phyloP scores from a whole-genome alignment of 2,329 filamentous ascomycete species.

The Diplodia mutila region DNA sequence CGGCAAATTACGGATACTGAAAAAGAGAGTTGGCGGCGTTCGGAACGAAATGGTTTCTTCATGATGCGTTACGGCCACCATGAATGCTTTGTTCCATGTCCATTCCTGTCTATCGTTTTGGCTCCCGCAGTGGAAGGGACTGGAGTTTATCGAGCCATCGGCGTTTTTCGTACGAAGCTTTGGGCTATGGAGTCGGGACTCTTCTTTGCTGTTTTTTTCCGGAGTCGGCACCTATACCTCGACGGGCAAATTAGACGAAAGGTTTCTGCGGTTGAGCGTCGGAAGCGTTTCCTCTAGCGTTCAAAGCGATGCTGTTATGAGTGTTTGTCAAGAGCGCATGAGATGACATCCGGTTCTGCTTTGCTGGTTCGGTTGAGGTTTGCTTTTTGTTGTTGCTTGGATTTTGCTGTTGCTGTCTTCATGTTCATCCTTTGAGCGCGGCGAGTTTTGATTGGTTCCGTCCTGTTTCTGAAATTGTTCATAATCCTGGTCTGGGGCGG shows the following conservation, averaged over 20 bases:
- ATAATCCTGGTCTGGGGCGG: not conserved
- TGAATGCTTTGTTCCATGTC: not conserved
- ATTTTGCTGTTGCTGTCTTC: not conserved
- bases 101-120: not conserved
- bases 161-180: not conserved
- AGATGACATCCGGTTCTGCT: not conserved
- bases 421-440: not conserved
- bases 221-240: not conserved
- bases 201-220: not conserved
- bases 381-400: not conserved
- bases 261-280: not conserved
- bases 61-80: not conserved
- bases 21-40: not conserved
- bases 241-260: not conserved
- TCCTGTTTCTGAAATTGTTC: not conserved
- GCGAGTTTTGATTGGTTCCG: no score
- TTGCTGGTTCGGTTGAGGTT: no score
- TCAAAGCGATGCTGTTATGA: not conserved
- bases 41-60: not conserved
- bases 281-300: conserved; percentile 4
- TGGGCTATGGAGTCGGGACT: not conserved
- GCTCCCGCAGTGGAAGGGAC: not conserved
- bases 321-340: not conserved
- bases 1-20: not conserved
- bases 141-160: not conserved